Conservation (phyloP, 176 grass and related monocot genomes). For the Elaeis guineensis region DNA sequence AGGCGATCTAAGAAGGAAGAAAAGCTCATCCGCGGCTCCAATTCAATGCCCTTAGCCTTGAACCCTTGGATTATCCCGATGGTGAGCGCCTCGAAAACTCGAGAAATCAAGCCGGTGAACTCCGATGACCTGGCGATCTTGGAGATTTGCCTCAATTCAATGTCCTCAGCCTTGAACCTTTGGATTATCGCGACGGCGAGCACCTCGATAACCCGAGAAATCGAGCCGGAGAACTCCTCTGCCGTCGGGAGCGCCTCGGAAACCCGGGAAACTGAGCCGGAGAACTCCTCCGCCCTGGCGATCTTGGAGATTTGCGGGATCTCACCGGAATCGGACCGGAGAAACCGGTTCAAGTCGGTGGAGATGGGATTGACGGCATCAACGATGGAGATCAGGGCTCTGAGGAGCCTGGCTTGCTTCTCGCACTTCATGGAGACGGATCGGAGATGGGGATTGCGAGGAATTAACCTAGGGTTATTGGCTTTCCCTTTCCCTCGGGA, state of each 20-base stretch:
- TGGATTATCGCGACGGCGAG: too few relatives aligned
- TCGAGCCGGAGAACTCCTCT: neutral
- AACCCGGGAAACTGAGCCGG: too few relatives aligned
- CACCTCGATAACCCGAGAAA: slow-evolving; percentile 22
- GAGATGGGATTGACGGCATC: slow-evolving; percentile 31
- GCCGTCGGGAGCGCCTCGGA: too few relatives aligned
- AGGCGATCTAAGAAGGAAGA: slow-evolving; percentile 42
- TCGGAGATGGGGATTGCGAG: slow-evolving; percentile 1
- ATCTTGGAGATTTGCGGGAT: slow-evolving; percentile 79
- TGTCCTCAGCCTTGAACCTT: too few relatives aligned
- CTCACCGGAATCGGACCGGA: slow-evolving; percentile 60
- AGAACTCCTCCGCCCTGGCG: slow-evolving; percentile 30
- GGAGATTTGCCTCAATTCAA: slow-evolving; percentile 71
- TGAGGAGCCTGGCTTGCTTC: slow-evolving; percentile 20
- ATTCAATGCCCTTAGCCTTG: slow-evolving; percentile 12
- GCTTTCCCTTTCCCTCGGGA: too few relatives aligned
- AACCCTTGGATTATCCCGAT: slow-evolving; percentile 16
- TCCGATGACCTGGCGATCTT: slow-evolving; percentile 47
- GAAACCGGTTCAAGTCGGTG: slow-evolving; percentile 51
- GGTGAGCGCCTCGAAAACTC: slow-evolving; percentile 21
- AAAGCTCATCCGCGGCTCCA: slow-evolving; percentile 7
- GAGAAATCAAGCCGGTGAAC: slow-evolving; percentile 16
- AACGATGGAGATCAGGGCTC: slow-evolving; percentile 38
- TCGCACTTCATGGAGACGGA: slow-evolving; percentile 15
- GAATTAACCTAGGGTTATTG: too few relatives aligned